A percentile compares a stretch with the other conserved stretches of the same genome.
These are phyloP conservation scores for Lichtheimia ramosa DNA, from an alignment of 371 early-diverging fungal species.

Conservation along the genomic window DNA sequence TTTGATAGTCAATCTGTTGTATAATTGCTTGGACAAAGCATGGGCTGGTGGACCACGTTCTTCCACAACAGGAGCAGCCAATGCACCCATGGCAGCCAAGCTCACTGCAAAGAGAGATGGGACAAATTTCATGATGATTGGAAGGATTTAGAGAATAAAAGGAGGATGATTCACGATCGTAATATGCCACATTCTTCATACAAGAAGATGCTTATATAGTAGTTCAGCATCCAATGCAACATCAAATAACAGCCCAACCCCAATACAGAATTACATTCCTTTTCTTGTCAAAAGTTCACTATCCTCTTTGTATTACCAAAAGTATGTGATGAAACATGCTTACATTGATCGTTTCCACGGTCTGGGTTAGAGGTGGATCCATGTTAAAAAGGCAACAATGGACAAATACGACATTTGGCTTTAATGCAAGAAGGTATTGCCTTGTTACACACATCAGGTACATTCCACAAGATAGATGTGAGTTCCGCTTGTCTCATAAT, in stretches of 20 bases:
- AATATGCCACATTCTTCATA: too few relatives aligned
- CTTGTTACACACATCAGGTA: too few relatives aligned
- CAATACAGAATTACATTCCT: too few relatives aligned
- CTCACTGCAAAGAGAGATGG: slow-evolving; percentile 3
- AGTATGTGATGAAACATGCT: not conserved
- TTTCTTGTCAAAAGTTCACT: too few relatives aligned
- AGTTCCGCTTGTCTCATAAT: too few relatives aligned
- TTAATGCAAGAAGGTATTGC: not conserved
- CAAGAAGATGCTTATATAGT: too few relatives aligned
- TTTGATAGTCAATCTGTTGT: slow-evolving; percentile 3
- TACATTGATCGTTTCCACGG: not conserved
- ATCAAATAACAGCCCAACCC: too few relatives aligned
- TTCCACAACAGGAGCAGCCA: slow-evolving; percentile 7
- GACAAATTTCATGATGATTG: slow-evolving; percentile 3
- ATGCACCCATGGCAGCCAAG: slow-evolving; percentile 1
- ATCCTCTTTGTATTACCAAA: not conserved
- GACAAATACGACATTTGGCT: slow-evolving; percentile 1
- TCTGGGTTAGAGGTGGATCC: not conserved
- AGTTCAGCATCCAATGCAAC: too few relatives aligned
- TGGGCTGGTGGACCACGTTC: slow-evolving; percentile 11
- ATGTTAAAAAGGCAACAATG: slow-evolving; percentile 11
- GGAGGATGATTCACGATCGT: not conserved
- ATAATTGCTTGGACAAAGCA: slow-evolving; percentile 10
- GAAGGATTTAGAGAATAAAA: not conserved
- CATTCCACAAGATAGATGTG: too few relatives aligned